Percentiles rank a stretch among this genome's conserved stretches.
phyloP scores from a whole-genome alignment of 139 green algal species.

The Coccomyxa sp. region DNA sequence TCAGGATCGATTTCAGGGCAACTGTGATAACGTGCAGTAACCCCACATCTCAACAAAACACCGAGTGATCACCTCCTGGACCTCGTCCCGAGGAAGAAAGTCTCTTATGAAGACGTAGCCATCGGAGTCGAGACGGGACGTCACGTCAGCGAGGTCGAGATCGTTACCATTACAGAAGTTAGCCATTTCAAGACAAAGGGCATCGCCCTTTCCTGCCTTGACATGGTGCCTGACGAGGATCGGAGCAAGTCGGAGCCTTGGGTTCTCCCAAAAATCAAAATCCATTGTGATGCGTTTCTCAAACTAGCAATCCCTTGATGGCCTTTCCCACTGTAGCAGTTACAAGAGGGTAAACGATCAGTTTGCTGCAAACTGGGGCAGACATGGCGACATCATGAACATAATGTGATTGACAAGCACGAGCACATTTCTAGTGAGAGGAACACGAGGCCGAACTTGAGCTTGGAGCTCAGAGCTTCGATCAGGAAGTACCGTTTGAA shows the following conservation, averaged over 20 bases:
- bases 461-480: too few relatives aligned
- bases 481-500: too few relatives aligned
- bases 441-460: too few relatives aligned
- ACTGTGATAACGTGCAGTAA: too few relatives aligned
- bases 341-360: too few relatives aligned
- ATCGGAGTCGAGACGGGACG: conserved; percentile 5
- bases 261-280: background rate
- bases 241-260: background rate
- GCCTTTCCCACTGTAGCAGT: too few relatives aligned
- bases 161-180: conserved; percentile 5
- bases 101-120: conserved; percentile 20
- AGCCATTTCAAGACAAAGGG: background rate
- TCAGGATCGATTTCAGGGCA: background rate
- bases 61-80: conserved; percentile 4
- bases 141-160: background rate
- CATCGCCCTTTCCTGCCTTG: conserved; percentile 12
- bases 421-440: too few relatives aligned
- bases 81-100: background rate
- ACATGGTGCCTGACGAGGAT: background rate
- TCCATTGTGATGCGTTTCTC: background rate
- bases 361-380: too few relatives aligned
- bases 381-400: too few relatives aligned
- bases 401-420: too few relatives aligned
- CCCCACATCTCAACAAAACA: too few relatives aligned
- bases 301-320: too few relatives aligned